Evolutionary conservation across 2,329 filamentous ascomycete genomes (phyloP), one percentile per base, ranked within the genome.

Genomic region (Lecanosticta acicola): DNA sequence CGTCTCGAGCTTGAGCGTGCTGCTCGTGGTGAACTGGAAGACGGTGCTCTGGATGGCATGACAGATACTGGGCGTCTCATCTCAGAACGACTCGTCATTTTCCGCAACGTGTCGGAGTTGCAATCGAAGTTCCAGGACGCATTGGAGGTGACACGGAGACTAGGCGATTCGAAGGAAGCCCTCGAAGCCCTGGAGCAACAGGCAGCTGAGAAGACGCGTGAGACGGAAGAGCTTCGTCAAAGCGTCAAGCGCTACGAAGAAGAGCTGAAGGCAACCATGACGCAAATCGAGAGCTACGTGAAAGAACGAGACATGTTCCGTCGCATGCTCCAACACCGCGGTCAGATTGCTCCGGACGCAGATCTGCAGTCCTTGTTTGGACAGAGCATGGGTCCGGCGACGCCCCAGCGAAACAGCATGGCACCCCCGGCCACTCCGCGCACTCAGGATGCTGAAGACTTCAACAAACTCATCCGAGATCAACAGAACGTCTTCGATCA

Each of bases 251-350:
- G 85, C 66, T 91, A 83, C 66, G 82, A 87, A 48, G 91, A 96
- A 54, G 89, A 96, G 63, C 80, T 94, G 42, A 80, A 84, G 56
- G 85, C 85, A 10, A 83, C 95, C 55, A 81, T 85, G 35, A 81
- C 85, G 21, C 87, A 90, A 46, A 86, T 89, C 53, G 87, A 95
- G 71, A 94, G 87, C 65, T 95, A 94, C 66, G 88, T 93, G 64
- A 87, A 89, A 59, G 93, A 98, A 70, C 84, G 93, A 51, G 91
- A 98, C 64, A 96, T 96, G 80, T 97, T 96, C 82, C 83, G 91
- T 17, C 88, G 90, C 42, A 90, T 97, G 73, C 78, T 96, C 21
- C 86, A 91, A 56, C 86, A 93, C 51, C 77, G 81, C 47, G 80
- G 81, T 14, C 78, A 81, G 47, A 48, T 77, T 67, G 82, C 69